These are phyloP conservation scores for Batrachochytrium dendrobatidis DNA, from an alignment of 371 early-diverging fungal species.

Conservation along the genomic window DNA sequence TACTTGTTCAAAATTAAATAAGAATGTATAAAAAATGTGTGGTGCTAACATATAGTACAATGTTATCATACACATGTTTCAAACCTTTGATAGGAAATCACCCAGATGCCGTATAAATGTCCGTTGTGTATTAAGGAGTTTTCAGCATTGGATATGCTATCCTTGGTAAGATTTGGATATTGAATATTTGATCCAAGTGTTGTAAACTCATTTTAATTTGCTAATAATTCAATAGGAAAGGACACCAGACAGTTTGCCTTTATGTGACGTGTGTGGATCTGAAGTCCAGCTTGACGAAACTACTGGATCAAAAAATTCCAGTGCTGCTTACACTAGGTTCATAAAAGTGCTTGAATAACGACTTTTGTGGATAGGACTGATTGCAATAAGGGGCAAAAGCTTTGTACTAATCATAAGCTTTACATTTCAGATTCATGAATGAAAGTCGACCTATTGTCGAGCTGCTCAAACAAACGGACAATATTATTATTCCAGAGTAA, in stretches of 20 bases:
- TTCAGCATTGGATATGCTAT: conserved; percentile 20
- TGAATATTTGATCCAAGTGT: neutral
- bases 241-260: conserved; percentile 10
- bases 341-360: too few species aligned
- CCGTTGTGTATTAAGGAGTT: conserved; percentile 19
- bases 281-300: conserved; percentile 7
- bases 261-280: conserved; percentile 15
- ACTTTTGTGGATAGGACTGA: too few species aligned
- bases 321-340: neutral
- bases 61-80: neutral
- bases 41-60: too few species aligned
- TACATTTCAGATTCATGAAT: conserved; percentile 61
- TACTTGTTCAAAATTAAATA: neutral
- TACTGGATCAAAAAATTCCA: neutral
- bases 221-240: neutral
- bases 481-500: conserved; percentile 59
- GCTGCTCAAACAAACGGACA: conserved; percentile 75
- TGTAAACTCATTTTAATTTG: neutral
- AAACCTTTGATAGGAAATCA: conserved; percentile 19
- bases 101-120: conserved; percentile 28
- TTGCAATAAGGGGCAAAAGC: too few species aligned
- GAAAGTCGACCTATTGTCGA: conserved; percentile 76
- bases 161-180: conserved; percentile 6
- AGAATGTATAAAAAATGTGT: neutral
- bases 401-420: too few species aligned